Percentiles rank a stretch among this genome's conserved stretches.
These are phyloP conservation scores for Avicennia marina DNA, from an alignment of 257 asterid genomes.

Conservation along the genomic window DNA sequence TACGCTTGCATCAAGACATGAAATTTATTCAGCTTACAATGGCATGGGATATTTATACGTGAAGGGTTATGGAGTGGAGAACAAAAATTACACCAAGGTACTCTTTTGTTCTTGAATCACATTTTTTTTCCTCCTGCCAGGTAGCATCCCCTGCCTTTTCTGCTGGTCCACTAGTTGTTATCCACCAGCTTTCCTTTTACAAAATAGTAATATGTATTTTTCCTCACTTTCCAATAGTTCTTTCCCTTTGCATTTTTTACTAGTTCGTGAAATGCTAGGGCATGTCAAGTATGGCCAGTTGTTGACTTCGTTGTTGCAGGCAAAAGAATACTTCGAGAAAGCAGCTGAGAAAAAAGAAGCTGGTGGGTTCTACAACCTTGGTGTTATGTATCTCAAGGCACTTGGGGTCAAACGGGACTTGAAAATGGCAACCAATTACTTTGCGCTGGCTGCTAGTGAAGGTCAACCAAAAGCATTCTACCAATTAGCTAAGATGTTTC, in stretches of 20 bases:
- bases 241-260: neutral
- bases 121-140: neutral
- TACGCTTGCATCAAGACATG: slow-evolving; percentile 85
- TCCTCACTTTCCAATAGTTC: neutral
- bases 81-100: slow-evolving; percentile 81
- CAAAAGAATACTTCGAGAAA: slow-evolving; percentile 89
- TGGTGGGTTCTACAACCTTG: slow-evolving; percentile 94
- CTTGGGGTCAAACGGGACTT: slow-evolving; percentile 90
- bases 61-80: slow-evolving; percentile 95
- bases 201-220: too few relatives aligned
- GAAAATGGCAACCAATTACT: slow-evolving; percentile 58
- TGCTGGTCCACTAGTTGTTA: neutral
- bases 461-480: slow-evolving; percentile 98
- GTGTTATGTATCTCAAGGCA: slow-evolving; percentile 83
- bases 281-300: neutral
- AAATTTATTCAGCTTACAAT: slow-evolving; percentile 88
- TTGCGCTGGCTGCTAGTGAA: slow-evolving; percentile 66
- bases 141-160: neutral
- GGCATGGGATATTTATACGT: slow-evolving; percentile 97
- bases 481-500: slow-evolving; percentile 97
- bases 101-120: neutral
- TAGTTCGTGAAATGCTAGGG: neutral
- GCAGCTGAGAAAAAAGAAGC: slow-evolving; percentile 90
- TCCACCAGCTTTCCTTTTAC: too few relatives aligned
- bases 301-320: slow-evolving; percentile 43